A percentile compares a stretch with the other conserved stretches of the same genome.
phyloP scores from a whole-genome alignment of 768 basidiomycete genomes.

The Boletus edulis region DNA sequence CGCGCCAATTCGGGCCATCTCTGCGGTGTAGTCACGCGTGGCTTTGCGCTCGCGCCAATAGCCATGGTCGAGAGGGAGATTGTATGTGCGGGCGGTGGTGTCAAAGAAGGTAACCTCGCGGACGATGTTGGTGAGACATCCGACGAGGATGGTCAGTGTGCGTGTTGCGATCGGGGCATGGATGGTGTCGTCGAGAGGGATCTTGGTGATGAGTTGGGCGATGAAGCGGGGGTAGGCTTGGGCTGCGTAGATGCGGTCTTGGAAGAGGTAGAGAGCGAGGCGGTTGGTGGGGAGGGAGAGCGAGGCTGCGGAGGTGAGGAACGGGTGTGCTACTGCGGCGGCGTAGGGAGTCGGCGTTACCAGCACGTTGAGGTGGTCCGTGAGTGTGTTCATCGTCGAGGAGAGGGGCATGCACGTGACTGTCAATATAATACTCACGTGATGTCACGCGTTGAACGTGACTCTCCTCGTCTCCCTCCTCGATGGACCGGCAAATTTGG shows the following conservation, averaged over 20 bases:
- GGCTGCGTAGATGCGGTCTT: slow-evolving; percentile 73
- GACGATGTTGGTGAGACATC: slow-evolving; percentile 55
- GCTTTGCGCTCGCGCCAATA: slow-evolving; percentile 52
- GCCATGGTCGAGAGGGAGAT: slow-evolving; percentile 39
- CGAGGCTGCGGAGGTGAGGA: slow-evolving; percentile 56
- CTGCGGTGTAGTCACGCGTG: slow-evolving; percentile 70
- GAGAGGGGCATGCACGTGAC: background rate
- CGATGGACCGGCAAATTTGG: slow-evolving; percentile 28
- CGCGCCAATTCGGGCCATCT: slow-evolving; percentile 56
- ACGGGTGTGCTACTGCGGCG: slow-evolving; percentile 53
- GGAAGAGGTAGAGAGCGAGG: slow-evolving; percentile 64
- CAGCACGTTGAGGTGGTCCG: slow-evolving; percentile 37
- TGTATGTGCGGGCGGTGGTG: slow-evolving; percentile 42
- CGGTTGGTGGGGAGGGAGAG: slow-evolving; percentile 45
- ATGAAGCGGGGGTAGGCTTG: slow-evolving; percentile 75
- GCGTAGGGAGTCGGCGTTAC: slow-evolving; percentile 38
- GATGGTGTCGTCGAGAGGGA: slow-evolving; percentile 39
- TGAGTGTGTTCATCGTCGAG: slow-evolving; percentile 7
- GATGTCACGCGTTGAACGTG: slow-evolving; percentile 13
- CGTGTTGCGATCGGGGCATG: slow-evolving; percentile 24
- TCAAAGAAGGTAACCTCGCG: slow-evolving; percentile 62
- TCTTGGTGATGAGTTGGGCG: slow-evolving; percentile 58
- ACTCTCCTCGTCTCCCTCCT: background rate
- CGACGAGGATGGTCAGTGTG: slow-evolving; percentile 47
- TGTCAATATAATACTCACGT: slow-evolving; percentile 3